Evolutionary conservation across 2,329 filamentous ascomycete species (phyloP), one percentile per base, ranked within the genome.

Genomic region (Colletotrichum plurivorum): DNA sequence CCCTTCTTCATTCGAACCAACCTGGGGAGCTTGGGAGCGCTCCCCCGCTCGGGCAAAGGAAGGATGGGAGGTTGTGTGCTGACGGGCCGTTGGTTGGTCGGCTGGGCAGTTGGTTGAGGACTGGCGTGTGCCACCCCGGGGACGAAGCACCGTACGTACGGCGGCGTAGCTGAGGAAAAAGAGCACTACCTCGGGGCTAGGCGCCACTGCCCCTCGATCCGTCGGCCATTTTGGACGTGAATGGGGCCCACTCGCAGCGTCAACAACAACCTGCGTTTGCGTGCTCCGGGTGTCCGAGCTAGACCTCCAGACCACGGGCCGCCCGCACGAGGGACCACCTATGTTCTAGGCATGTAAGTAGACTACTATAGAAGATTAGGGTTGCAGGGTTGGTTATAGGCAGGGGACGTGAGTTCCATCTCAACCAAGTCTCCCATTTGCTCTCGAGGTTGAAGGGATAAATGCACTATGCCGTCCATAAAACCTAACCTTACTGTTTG

Each of bases 21-120:
- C 48, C 48, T 46, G 49, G 39, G 49, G 20, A 22, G 20, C 20
- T 22, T 22, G 20, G 20, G 20, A 12, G 18, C 15, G 39, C 49
- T 46, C 48, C 36, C 31, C 59, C 49, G 59, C 59, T 54, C 41
- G 49, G 59, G 59, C 59, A 54, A 18, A 61, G 58, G 48, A 61
- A 53, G 48, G 48, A 52, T 20, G 46, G 9, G 13, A 43, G 41
- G 41, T 43, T 43, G 41, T 15, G 41, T 15, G 41, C 31, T 36
- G 41, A 48, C 9, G 18, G 45, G 45, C 15, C 45, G 45, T 18
- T n/a, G 45, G 45, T 18, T 48, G 45, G 45, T 43, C 16, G 41
- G 41, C 41, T 43, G 41, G 16, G 15, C 13, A n/a, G 41, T 48
- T 16, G 16, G 16, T 16, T 48, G 45, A 36, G 31, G 31, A 36